Evolutionary conservation across 108 stramenopile species (phyloP), one percentile per base, ranked within the genome.

Genomic region (Craspedostauros australis): DNA sequence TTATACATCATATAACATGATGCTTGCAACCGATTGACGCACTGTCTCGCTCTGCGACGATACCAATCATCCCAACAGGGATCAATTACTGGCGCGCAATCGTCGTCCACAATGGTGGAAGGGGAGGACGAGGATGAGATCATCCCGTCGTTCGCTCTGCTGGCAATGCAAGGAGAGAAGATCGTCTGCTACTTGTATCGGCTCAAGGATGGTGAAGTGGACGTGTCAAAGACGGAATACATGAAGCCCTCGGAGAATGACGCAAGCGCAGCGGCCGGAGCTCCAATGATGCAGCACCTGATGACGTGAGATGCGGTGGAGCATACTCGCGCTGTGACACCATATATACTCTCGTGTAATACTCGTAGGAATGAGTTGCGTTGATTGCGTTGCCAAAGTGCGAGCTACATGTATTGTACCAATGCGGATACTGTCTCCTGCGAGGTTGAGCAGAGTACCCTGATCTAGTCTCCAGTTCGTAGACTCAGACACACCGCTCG

Each of bases 181-280:
- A 77, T 95, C 29, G 95, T 96, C 8, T 93, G 91, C 52, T 98
- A 96, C 49, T 87, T 96, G 1, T 97, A 97, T 51, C 75, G 82
- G 56, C 50, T 68, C 40, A 46, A 80, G 7, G 47, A 76, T 60
- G 86, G 73, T 20, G 84, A 88, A 48, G 84, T 87, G 6, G 86
- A 91, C 38, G 88, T 89, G 14, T 85, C 85, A 24, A 91, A 91
- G 39, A 87, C 83, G 14, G 90, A 91, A 31, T 88, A 88, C 42
- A 54, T 79, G 15, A 87, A 91, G n/a, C n/a, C n/a, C n/a, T n/a
- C n/a, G n/a, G n/a, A n/a, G n/a, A n/a, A n/a, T n/a, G n/a, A n/a
- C n/a, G n/a, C n/a, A n/a, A n/a, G n/a, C n/a, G n/a, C n/a, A 57
- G 45, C 68, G 52, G 48, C 28, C 39, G 18, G 22, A 1, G 27